These are phyloP conservation scores for Boletus subparvulus DNA, from an alignment of 768 basidiomycete species.

Conservation along the genomic window DNA sequence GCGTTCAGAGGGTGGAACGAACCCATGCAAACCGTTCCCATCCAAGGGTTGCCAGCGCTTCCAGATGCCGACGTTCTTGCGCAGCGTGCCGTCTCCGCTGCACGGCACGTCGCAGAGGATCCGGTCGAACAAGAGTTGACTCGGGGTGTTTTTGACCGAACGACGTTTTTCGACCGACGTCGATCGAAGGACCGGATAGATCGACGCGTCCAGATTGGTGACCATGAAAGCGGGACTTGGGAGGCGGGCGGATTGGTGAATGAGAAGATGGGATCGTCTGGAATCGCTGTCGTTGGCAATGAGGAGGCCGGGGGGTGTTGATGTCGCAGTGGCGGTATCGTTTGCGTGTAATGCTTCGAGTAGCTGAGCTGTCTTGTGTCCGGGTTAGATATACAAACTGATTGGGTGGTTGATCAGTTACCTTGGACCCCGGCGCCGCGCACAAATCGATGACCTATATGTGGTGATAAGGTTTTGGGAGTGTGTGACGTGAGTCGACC, in stretches of 20 bases:
- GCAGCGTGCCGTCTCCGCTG: conserved; percentile 92
- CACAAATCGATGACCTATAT: conserved; percentile 91
- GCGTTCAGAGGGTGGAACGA: conserved; percentile 21
- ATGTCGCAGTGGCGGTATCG: conserved; percentile 60
- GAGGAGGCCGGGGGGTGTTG: conserved; percentile 79
- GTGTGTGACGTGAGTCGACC: background rate
- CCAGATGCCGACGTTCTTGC: conserved; percentile 97
- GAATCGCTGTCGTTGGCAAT: conserved; percentile 95
- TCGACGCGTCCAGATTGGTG: conserved; percentile 93
- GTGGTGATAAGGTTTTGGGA: background rate
- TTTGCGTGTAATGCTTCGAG: conserved; percentile 91
- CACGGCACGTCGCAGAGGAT: conserved; percentile 98
- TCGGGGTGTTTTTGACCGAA: conserved; percentile 37
- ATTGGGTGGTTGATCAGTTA: conserved; percentile 23
- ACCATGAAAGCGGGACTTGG: conserved; percentile 92
- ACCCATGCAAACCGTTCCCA: conserved; percentile 90
- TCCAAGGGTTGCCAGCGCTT: conserved; percentile 85
- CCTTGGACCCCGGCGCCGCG: conserved; percentile 97
- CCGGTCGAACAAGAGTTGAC: conserved; percentile 79
- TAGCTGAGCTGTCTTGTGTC: conserved; percentile 81
- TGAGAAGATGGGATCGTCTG: conserved; percentile 92
- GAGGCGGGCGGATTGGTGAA: conserved; percentile 94
- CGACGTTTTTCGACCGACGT: conserved; percentile 26
- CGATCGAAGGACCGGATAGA: conserved; percentile 64
- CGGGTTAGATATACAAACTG: background rate